A percentile compares a stretch with the other conserved stretches of the same genome.
phyloP scores from a whole-genome alignment of 495 filamentous ascomycete genomes.

The Penicillium steckii region DNA sequence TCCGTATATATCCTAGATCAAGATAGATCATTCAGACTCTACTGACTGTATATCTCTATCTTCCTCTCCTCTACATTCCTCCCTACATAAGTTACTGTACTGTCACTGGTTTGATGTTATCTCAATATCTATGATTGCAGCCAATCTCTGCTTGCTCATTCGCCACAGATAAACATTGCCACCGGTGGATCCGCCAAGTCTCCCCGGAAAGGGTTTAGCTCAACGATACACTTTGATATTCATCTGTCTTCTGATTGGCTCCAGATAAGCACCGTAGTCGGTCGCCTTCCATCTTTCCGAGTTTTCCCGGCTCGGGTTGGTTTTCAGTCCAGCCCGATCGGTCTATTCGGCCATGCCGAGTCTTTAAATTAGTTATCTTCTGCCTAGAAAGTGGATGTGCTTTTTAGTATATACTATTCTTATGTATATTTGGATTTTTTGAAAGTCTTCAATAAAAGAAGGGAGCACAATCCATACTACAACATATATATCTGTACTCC shows the following conservation, averaged over 20 bases:
- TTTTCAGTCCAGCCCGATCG: too few species aligned
- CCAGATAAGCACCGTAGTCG: neutral
- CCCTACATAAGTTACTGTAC: too few species aligned
- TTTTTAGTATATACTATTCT: too few species aligned
- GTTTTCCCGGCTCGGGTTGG: neutral
- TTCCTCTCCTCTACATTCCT: too few species aligned
- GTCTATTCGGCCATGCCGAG: too few species aligned
- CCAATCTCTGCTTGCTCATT: constrained; percentile 13
- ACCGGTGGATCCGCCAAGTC: neutral
- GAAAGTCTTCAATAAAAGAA: too few species aligned
- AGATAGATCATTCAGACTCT: neutral
- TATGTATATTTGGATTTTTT: too few species aligned
- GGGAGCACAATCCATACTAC: too few species aligned
- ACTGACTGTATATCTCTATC: neutral
- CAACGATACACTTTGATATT: neutral
- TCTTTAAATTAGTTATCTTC: too few species aligned
- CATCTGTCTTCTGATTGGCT: neutral
- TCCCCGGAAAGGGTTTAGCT: neutral
- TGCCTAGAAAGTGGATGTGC: neutral
- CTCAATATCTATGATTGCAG: constrained; percentile 1
- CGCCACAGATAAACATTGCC: constrained; percentile 13
- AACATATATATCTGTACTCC: too few species aligned
- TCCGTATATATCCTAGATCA: too few species aligned
- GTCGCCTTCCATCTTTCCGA: neutral
- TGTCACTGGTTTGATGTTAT: neutral